These are phyloP conservation scores for Nakazawaea molendinolei DNA, from an alignment of 805 yeast species.

Conservation along the genomic window DNA sequence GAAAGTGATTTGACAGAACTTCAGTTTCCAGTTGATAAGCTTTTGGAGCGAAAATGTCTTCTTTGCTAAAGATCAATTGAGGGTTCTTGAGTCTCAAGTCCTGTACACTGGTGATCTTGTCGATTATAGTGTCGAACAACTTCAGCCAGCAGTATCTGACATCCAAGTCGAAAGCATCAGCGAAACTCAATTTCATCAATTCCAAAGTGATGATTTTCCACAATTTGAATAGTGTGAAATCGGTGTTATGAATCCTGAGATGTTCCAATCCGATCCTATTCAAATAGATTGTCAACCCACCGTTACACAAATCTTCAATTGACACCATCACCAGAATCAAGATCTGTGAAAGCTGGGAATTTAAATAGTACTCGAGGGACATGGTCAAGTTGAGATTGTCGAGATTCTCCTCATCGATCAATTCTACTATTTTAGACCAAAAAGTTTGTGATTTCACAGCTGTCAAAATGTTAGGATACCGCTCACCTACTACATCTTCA, in stretches of 20 bases:
- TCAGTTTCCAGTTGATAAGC: too few relatives aligned
- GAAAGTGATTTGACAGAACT: too few relatives aligned
- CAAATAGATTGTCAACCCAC: too few relatives aligned
- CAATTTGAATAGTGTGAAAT: neutral
- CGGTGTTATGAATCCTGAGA: neutral
- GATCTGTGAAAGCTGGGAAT: neutral
- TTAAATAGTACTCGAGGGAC: conserved; percentile 1
- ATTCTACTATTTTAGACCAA: conserved; percentile 2
- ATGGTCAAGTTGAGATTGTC: neutral
- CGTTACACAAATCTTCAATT: conserved; percentile 5
- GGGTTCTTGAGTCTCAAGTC: neutral
- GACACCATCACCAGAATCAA: conserved; percentile 8
- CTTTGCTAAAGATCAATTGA: neutral
- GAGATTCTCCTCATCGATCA: neutral
- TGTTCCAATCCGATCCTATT: neutral
- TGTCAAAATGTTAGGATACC: conserved; percentile 1
- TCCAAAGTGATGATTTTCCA: neutral
- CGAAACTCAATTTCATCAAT: conserved; percentile 5
- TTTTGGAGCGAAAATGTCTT: conserved; percentile 1
- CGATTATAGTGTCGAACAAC: conserved; percentile 1
- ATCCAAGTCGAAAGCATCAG: conserved; percentile 4
- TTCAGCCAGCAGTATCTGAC: conserved; percentile 4
- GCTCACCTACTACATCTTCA: conserved; percentile 5
- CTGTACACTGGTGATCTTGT: neutral
- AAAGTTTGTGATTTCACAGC: conserved; percentile 1